These are phyloP conservation scores for Cyclotella distinguenda DNA, from an alignment of 108 stramenopile species.

Conservation along the genomic window DNA sequence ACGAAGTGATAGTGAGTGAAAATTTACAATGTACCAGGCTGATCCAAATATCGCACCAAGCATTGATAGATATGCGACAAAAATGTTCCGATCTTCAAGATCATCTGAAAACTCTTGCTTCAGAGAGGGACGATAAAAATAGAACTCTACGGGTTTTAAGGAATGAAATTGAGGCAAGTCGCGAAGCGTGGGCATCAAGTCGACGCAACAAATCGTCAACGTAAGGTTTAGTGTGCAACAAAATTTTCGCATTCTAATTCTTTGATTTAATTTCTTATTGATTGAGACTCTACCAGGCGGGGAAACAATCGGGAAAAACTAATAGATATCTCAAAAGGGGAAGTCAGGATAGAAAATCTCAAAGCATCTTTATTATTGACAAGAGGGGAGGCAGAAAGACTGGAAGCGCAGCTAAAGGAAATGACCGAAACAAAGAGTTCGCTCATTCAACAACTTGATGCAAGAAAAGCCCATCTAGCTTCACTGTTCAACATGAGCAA, in stretches of 20 bases:
- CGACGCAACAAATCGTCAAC: conserved; percentile 14
- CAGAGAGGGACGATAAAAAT: conserved; percentile 13
- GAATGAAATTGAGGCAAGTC: conserved; percentile 1
- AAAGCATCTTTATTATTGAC: neutral
- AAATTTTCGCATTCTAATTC: too few species aligned
- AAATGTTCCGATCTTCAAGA: conserved; percentile 1
- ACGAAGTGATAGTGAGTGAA: conserved; percentile 9
- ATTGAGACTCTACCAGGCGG: conserved; percentile 3
- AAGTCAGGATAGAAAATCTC: conserved; percentile 17
- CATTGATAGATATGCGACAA: neutral
- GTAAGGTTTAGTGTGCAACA: too few species aligned
- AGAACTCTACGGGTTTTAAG: neutral
- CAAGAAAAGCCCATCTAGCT: conserved; percentile 7
- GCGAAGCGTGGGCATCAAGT: conserved; percentile 6
- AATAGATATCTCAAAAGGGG: conserved; percentile 2
- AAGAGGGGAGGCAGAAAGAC: neutral
- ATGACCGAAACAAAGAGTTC: neutral
- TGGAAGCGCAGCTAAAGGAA: neutral
- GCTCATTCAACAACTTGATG: conserved; percentile 1
- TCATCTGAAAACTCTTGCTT: neutral
- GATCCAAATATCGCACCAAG: neutral
- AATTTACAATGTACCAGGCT: conserved; percentile 5
- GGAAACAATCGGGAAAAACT: conserved; percentile 1
- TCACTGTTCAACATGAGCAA: neutral
- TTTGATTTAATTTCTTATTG: too few species aligned